Conservation (phyloP, 192 early-diverging fungal genomes). For the Chytriomyces hyalinus region DNA sequence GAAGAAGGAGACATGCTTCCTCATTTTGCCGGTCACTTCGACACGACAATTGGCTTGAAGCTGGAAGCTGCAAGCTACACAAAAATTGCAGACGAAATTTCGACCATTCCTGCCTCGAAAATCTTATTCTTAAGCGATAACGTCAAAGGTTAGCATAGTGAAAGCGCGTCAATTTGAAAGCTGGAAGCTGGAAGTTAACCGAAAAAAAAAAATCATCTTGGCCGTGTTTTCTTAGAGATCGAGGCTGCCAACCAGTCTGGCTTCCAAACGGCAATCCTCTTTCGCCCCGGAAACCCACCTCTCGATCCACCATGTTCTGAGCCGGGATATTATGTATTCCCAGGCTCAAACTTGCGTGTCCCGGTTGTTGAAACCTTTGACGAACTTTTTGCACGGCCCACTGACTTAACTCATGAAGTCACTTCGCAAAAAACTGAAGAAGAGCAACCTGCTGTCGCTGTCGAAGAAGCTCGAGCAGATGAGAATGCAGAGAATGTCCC, state of each 20-base stretch:
- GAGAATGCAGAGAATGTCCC: not conserved
- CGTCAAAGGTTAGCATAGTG: constrained; percentile 62
- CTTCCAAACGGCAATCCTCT: constrained; percentile 68
- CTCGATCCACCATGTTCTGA: constrained; percentile 35
- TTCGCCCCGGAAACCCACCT: constrained; percentile 78
- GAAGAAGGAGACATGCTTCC: constrained; percentile 36
- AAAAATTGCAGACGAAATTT: constrained; percentile 75
- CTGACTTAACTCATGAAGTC: not conserved
- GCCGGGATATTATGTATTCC: not conserved
- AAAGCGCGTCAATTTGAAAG: not conserved
- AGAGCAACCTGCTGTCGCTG: not conserved
- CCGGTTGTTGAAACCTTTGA: constrained; percentile 41
- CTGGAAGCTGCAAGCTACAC: constrained; percentile 70
- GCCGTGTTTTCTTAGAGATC: constrained; percentile 62
- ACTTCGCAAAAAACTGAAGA: not conserved
- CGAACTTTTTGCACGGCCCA: constrained; percentile 21
- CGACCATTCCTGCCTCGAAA: constrained; percentile 39
- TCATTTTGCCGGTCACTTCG: constrained; percentile 87
- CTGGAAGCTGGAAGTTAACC: not conserved
- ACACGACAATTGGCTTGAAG: constrained; percentile 89
- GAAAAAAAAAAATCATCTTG: constrained; percentile 8
- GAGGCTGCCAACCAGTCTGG: constrained; percentile 75
- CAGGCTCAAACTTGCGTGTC: constrained; percentile 2
- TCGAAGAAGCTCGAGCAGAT: constrained; percentile 6
- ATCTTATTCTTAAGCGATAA: constrained; percentile 94